These are phyloP conservation scores for Punica granatum DNA, from an alignment of 345 rosid species.

Conservation along the genomic window DNA sequence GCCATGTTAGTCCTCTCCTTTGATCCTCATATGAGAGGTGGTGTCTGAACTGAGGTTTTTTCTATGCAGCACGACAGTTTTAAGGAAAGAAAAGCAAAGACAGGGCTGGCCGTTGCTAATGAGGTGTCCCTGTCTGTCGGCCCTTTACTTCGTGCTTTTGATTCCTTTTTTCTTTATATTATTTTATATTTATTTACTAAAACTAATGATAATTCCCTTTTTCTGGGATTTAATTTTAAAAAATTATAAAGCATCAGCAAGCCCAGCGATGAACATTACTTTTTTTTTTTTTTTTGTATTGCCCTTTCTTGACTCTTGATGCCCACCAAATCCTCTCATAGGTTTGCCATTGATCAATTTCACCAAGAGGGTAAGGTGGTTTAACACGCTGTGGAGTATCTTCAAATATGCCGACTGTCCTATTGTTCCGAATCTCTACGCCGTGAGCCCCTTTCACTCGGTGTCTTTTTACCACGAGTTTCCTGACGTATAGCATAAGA, in stretches of 20 bases:
- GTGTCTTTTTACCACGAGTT: too few species aligned
- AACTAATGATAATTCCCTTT: neutral
- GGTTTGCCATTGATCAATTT: neutral
- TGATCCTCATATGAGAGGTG: neutral
- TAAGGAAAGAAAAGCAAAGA: neutral
- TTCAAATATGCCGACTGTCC: too few species aligned
- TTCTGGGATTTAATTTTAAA: neutral
- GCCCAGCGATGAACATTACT: neutral
- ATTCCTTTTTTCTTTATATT: neutral
- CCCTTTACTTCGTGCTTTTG: neutral
- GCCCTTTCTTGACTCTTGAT: neutral
- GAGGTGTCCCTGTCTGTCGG: constrained; percentile 3
- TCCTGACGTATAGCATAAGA: too few species aligned
- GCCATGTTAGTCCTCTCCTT: too few species aligned
- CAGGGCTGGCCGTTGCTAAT: neutral
- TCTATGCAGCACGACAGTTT: neutral
- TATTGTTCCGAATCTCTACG: too few species aligned
- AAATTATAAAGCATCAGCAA: neutral
- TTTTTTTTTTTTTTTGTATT: too few species aligned
- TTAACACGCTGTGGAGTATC: too few species aligned
- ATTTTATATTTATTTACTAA: neutral
- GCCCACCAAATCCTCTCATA: neutral
- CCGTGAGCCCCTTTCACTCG: too few species aligned
- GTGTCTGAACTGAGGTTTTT: neutral
- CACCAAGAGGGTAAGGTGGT: too few species aligned